A percentile compares a stretch with the other conserved stretches of the same genome.
phyloP scores from a whole-genome alignment of 2,329 filamentous ascomycete genomes.

The Talaromyces sp. region DNA sequence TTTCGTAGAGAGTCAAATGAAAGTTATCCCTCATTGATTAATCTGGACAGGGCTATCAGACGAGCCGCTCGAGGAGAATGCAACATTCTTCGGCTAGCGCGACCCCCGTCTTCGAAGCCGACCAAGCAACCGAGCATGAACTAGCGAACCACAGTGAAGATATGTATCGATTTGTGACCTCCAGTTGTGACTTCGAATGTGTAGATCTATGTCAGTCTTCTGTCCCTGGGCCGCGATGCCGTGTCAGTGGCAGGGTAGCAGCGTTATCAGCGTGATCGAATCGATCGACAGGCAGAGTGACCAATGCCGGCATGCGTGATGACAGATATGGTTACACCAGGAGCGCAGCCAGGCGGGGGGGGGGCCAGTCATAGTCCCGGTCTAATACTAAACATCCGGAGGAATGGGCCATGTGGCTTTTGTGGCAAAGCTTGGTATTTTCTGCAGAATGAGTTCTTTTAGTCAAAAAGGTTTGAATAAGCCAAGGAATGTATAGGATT shows the following conservation, averaged over 20 bases:
- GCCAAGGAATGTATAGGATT: neutral
- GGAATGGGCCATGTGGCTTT: neutral
- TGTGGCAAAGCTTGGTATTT: neutral
- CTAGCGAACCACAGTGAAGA: neutral
- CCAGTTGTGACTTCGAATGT: neutral
- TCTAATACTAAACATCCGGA: neutral
- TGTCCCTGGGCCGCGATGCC: neutral
- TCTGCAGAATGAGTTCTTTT: neutral
- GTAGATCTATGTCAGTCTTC: neutral
- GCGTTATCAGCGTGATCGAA: neutral
- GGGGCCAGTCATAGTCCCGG: neutral
- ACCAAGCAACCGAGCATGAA: neutral
- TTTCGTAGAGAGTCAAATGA: neutral
- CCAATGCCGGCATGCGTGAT: neutral
- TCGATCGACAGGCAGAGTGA: neutral
- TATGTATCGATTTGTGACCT: neutral
- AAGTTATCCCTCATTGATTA: neutral
- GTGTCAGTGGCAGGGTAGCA: neutral
- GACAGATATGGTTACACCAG: neutral
- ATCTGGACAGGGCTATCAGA: neutral
- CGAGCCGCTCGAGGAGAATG: neutral
- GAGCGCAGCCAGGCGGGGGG: neutral
- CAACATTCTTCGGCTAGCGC: neutral
- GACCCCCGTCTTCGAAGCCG: neutral
- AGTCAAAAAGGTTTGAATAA: neutral